These are phyloP conservation scores for Pugionium dolabratum DNA, from an alignment of 345 rosid genomes.

Conservation along the genomic window DNA sequence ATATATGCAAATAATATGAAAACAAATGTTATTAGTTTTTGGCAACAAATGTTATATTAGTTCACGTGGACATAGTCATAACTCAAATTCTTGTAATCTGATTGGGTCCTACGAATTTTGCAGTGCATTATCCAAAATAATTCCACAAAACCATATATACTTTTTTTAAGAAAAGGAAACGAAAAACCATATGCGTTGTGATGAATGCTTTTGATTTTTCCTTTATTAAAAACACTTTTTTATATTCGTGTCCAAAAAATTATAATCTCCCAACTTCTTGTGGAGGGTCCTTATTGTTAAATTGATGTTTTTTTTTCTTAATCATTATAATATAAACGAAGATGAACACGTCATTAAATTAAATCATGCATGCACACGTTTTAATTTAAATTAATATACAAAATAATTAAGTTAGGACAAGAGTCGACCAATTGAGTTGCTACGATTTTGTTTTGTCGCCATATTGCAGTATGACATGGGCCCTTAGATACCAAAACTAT, in stretches of 20 bases:
- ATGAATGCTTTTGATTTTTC: constrained; percentile 24
- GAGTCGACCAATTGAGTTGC: constrained; percentile 29
- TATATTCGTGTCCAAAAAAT: constrained; percentile 26
- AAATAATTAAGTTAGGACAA: constrained; percentile 36
- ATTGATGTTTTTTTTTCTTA: not conserved
- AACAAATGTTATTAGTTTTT: too few species aligned
- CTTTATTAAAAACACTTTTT: constrained; percentile 4
- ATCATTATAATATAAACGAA: constrained; percentile 15
- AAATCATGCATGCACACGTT: constrained; percentile 38
- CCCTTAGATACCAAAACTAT: not conserved
- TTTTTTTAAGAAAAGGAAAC: not conserved
- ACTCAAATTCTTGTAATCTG: constrained; percentile 34
- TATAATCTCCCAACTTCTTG: constrained; percentile 38
- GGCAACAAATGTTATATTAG: constrained; percentile 5
- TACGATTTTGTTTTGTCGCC: constrained; percentile 39
- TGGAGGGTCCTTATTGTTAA: constrained; percentile 10
- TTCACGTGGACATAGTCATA: constrained; percentile 33
- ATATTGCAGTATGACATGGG: constrained; percentile 32
- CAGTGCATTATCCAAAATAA: constrained; percentile 33
- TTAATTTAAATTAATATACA: constrained; percentile 14
- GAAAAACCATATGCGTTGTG: constrained; percentile 29
- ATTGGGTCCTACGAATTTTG: constrained; percentile 45
- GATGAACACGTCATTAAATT: constrained; percentile 29
- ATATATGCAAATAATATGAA: too few species aligned
- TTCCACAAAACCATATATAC: constrained; percentile 2